Conservation (phyloP, 2,329 filamentous ascomycete genomes). For the Trichoderma simmonsii region DNA sequence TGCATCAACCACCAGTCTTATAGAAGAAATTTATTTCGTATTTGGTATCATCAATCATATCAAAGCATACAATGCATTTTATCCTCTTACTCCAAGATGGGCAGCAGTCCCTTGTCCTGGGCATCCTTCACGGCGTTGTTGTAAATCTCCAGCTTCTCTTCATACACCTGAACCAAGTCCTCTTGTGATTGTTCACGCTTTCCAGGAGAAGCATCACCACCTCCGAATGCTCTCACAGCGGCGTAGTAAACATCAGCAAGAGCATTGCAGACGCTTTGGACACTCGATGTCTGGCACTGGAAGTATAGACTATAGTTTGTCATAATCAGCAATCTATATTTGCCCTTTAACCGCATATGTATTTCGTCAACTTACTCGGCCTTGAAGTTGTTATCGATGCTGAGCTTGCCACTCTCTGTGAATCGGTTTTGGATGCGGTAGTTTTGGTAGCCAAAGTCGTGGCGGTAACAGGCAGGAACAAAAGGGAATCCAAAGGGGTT, state of each 20-base stretch:
- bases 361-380: constrained; percentile 34
- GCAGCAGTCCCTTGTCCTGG: constrained; percentile 30
- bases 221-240: constrained; percentile 38
- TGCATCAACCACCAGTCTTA: not conserved
- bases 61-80: not conserved
- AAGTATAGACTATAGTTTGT: constrained; percentile 32
- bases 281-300: constrained; percentile 32
- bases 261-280: constrained; percentile 28
- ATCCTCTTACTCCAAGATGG: not conserved
- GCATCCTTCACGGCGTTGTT: constrained; percentile 36
- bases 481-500: constrained; percentile 46
- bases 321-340: not conserved
- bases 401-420: constrained; percentile 37
- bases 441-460: constrained; percentile 57
- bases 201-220: constrained; percentile 29
- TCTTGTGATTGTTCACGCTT: constrained; percentile 28
- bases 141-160: constrained; percentile 35
- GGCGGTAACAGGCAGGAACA: constrained; percentile 46
- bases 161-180: constrained; percentile 31
- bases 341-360: fast-evolving
- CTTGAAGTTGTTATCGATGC: constrained; percentile 51
- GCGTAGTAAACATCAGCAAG: constrained; percentile 42
- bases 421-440: constrained; percentile 49
- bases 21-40: not conserved
- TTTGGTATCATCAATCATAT: not conserved